Evolutionary conservation across 768 basidiomycete species (phyloP), one percentile per base, ranked within the genome.

Genomic region (Cystofilobasidium macerans): DNA sequence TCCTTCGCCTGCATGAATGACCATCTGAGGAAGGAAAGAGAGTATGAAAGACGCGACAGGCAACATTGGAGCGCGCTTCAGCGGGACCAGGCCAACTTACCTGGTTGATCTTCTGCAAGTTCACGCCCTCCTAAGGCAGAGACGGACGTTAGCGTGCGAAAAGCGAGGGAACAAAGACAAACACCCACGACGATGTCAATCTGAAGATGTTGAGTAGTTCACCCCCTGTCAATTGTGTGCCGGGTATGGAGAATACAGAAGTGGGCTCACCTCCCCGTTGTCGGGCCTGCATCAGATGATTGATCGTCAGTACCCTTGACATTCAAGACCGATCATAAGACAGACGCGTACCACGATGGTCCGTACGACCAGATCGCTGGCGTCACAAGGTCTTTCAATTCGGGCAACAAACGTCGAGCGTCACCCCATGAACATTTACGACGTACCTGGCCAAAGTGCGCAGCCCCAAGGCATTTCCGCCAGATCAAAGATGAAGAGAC

Each of bases 131-230:
- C 38, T 54, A 32, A 28, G 54, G 35, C 28, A 57, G 20, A 36
- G 22, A 38, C n/a, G n/a, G n/a, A n/a, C n/a, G n/a, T n/a, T n/a
- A n/a, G n/a, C n/a, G n/a, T n/a, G n/a, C n/a, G n/a, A n/a, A n/a
- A n/a, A n/a, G n/a, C n/a, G n/a, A n/a, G n/a, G n/a, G n/a, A n/a
- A n/a, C n/a, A n/a, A n/a, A n/a, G 11, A 13, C 26, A 28, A 28
- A 43, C 6, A 48, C 60, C 14, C 45, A 61, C 60, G 28, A 61
- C 22, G 45, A 61, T 48, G 45, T 61, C 60, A 45, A 61, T 61
- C 43, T 61, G 60, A 18, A 2, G 13, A n/a, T n/a, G 45, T n/a
- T n/a, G 45, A 7, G 6, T 57, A 13, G 35, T 12, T 14, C 2
- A 12, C 57, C 4, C 16, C 42, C 16, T 24, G 26, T 40, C 6